Evolutionary conservation across 148 eudicot genomes (phyloP).

Genomic region (Bassia scoparia): DNA sequence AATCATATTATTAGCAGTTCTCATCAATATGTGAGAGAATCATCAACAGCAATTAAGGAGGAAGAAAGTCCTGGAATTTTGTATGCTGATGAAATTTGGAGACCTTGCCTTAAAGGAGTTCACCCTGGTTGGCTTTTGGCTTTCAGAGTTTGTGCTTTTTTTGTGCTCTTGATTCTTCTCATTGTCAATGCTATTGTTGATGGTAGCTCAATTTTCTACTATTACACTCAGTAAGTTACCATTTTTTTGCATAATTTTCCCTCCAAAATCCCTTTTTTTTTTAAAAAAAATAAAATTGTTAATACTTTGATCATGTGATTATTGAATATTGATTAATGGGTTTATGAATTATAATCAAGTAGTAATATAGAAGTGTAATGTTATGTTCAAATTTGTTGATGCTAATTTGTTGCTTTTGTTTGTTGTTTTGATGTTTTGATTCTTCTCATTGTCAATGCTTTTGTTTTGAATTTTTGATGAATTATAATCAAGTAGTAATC

Average conservation of each 20-base stretch:
- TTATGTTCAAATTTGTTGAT: no score
- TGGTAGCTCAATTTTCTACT: slow-evolving; percentile 49
- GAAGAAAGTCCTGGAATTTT: slow-evolving; percentile 41
- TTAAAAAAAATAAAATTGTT: no score
- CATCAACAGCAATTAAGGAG: slow-evolving; percentile 1
- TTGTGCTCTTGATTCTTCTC: slow-evolving; percentile 48
- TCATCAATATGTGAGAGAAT: slow-evolving; percentile 15
- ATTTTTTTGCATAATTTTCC: background rate
- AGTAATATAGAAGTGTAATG: no score
- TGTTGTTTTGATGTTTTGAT: slow-evolving; percentile 48
- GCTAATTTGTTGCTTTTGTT: slow-evolving; percentile 14
- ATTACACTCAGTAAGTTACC: slow-evolving; percentile 71
- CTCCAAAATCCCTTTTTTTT: no score
- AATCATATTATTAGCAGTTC: slow-evolving; percentile 2
- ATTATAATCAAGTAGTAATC: slow-evolving; percentile 76
- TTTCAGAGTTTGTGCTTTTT: slow-evolving; percentile 54
- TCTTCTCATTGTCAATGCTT: slow-evolving; percentile 44
- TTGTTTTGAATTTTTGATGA: slow-evolving; percentile 48
- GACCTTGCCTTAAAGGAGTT: slow-evolving; percentile 52
- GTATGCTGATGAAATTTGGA: slow-evolving; percentile 77
- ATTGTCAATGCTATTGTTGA: slow-evolving; percentile 48
- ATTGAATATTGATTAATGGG: no score
- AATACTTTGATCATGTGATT: no score
- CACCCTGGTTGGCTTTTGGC: slow-evolving; percentile 78
- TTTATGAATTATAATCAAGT: no score